Evolutionary conservation across 805 yeast genomes (phyloP), one percentile per base, ranked within the genome.

Genomic region (Metschnikowia gelsemii): DNA sequence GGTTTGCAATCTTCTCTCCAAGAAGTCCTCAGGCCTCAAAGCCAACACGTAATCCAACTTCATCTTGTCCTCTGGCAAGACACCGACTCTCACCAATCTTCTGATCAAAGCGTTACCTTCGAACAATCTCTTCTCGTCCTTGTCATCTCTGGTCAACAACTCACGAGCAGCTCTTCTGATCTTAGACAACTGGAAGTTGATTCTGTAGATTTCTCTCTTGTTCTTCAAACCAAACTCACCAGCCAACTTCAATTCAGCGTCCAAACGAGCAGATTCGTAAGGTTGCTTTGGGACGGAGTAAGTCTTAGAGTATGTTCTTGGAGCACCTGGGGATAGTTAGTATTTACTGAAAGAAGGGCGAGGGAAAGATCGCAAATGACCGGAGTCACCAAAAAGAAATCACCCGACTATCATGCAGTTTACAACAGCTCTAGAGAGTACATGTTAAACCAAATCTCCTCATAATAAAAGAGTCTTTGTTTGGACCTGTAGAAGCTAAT

Each of bases 111-210:
- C 99, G 73, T 93, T 93, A 87, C 99, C 99, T 80, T 93, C 99
- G 82, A 93, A 93, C 70, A 93, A 85, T 82, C 99, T 89, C 88
- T 90, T 93, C 84, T 96, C 97, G 78, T 93, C 99, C 84, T 93
- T 93, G 82, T 93, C 99, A 69, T 93, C 99, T 82, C 96, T 89
- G 82, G 99, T 93, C 77, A 93, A 84, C 68, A 93, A 81, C 70
- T 93, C 98, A 86, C 99, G 96, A 71, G 99, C 99, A 75, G 99
- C 99, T 82, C 99, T 89, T 82, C 99, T 90, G 73, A 93, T 91
- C 84, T 93, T 93, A 56, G 99, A 93, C 70, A 93, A 87, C 80
- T 93, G 98, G 84, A 86, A 87, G 75, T 95, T 95, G 73, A 93
- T 90, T 86, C 99, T 89, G 95, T 93, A 93, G 75, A 93, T 88